Evolutionary conservation across 75 land plant genomes (phyloP).

Genomic region (Sequoia sempervirens): DNA sequence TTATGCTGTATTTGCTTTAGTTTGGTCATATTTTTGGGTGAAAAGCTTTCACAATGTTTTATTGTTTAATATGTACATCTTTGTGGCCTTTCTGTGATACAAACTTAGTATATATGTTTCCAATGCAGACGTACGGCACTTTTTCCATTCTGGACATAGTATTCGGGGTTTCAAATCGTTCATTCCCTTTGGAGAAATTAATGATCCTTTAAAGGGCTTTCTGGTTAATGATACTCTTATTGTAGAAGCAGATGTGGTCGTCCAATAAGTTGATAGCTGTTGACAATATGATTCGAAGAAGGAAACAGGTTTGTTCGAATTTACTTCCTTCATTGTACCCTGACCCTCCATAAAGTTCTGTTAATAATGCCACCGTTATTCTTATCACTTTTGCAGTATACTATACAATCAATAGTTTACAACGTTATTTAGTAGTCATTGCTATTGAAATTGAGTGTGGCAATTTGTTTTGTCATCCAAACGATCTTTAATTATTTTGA

Average conservation of each 20-base stretch:
- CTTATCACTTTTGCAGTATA: background rate
- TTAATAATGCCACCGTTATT: background rate
- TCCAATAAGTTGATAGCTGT: conserved; percentile 41
- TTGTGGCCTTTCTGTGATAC: background rate
- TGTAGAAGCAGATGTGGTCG: conserved; percentile 83
- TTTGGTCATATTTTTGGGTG: background rate
- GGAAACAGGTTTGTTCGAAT: conserved; percentile 90
- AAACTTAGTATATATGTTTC: background rate
- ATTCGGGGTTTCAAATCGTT: conserved; percentile 96
- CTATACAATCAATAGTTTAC: background rate
- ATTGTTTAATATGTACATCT: no score
- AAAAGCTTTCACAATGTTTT: no score
- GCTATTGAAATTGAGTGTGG: background rate
- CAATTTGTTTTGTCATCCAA: no score
- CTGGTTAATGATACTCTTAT: conserved; percentile 41
- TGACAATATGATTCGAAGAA: conserved; percentile 89
- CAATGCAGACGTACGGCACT: conserved; percentile 74
- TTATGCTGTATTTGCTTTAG: no score
- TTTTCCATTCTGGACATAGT: conserved; percentile 86
- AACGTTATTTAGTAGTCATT: background rate
- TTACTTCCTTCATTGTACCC: conserved; percentile 87
- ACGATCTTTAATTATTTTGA: no score
- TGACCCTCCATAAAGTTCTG: conserved; percentile 82
- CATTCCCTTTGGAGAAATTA: conserved; percentile 80
- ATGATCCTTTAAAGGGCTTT: conserved; percentile 43